These are phyloP conservation scores for Pythium brachiatum DNA, from an alignment of 352 stramenopile species.

Conservation along the genomic window DNA sequence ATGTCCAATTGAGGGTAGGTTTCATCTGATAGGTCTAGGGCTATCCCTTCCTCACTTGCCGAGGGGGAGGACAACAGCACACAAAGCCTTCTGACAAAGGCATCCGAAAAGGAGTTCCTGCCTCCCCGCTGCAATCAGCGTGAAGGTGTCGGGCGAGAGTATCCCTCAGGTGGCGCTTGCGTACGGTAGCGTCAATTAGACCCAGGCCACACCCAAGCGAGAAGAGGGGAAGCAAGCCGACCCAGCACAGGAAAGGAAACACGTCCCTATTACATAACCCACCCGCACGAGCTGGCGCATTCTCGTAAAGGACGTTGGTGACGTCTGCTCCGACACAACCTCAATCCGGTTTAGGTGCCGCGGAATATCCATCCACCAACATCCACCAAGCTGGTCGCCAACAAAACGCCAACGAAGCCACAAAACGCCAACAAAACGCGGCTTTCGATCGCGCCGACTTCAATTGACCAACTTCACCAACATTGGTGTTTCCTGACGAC, in stretches of 20 bases:
- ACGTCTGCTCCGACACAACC: neutral
- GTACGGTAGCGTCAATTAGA: neutral
- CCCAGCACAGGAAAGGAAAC: neutral
- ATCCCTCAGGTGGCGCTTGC: neutral
- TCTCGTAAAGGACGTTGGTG: neutral
- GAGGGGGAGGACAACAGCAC: neutral
- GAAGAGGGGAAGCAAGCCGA: neutral
- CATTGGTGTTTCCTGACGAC: neutral
- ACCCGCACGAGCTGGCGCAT: neutral
- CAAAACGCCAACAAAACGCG: neutral
- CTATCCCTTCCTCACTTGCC: neutral
- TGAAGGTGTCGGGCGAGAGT: neutral
- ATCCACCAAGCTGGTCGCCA: conserved; percentile 1
- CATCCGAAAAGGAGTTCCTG: neutral
- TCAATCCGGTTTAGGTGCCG: neutral
- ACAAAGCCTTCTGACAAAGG: neutral
- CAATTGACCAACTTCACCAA: neutral
- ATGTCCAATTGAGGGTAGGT: neutral
- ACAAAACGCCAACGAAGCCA: neutral
- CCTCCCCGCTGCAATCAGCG: neutral
- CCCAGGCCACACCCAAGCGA: neutral
- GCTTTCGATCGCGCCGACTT: too few species aligned
- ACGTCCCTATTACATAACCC: neutral
- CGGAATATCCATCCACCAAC: neutral
- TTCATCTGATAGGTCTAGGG: neutral